A percentile compares a stretch with the other conserved stretches of the same genome.
These are phyloP conservation scores for Hyphodiscus hymeniophilus DNA, from an alignment of 495 filamentous ascomycete genomes.

Conservation along the genomic window DNA sequence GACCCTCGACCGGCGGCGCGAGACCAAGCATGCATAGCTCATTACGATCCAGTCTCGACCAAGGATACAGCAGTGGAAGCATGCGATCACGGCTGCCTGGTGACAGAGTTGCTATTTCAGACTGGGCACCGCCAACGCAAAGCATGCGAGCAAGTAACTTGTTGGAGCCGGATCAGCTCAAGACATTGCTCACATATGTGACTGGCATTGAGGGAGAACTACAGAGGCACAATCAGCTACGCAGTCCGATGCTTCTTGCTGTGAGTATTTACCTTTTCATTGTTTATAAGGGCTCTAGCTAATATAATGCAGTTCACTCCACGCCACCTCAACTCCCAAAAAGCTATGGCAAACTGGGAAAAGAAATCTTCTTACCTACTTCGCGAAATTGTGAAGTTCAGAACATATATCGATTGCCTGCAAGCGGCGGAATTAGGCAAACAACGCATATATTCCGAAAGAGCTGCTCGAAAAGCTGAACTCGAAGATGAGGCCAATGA, in stretches of 20 bases:
- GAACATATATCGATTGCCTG: conserved; percentile 85
- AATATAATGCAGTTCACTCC: conserved; percentile 58
- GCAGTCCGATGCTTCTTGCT: conserved; percentile 76
- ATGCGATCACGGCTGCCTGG: conserved; percentile 66
- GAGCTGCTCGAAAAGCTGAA: conserved; percentile 33
- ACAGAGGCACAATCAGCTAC: conserved; percentile 75
- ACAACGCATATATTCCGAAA: conserved; percentile 39
- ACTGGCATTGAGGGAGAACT: conserved; percentile 80
- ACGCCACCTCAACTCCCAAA: conserved; percentile 68
- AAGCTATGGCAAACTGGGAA: conserved; percentile 95
- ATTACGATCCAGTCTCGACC: conserved; percentile 64
- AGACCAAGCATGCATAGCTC: conserved; percentile 63
- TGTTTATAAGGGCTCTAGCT: not conserved
- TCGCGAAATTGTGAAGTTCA: conserved; percentile 93
- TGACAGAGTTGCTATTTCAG: conserved; percentile 75
- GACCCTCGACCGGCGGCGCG: conserved; percentile 25
- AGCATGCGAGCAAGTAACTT: conserved; percentile 76
- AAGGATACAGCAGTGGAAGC: conserved; percentile 32
- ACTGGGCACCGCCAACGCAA: conserved; percentile 90
- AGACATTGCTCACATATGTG: conserved; percentile 68
- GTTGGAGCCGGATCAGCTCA: conserved; percentile 72
- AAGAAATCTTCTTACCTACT: conserved; percentile 85
- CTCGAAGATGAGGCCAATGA: conserved; percentile 3
- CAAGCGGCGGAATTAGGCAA: conserved; percentile 33
- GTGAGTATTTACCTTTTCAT: conserved; percentile 32